Percentiles rank a stretch among this genome's conserved stretches.
These are phyloP conservation scores for Aspergillus fructus DNA, from an alignment of 2,329 filamentous ascomycete genomes.

Conservation along the genomic window DNA sequence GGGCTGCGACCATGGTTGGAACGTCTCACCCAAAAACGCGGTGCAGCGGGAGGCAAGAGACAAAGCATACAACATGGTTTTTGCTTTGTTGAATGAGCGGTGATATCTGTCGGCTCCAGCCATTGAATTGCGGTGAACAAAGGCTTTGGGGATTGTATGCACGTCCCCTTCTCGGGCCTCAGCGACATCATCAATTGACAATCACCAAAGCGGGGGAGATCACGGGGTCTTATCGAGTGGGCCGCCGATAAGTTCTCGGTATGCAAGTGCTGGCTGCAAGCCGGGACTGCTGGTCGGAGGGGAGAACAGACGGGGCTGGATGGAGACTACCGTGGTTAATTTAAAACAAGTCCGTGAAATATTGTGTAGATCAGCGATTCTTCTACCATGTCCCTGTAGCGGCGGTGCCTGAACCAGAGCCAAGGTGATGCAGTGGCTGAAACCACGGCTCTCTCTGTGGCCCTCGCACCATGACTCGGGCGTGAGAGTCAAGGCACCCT, in stretches of 20 bases:
- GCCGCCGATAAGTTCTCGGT: not conserved
- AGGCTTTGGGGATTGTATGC: not conserved
- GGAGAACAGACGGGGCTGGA: not conserved
- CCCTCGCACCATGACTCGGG: not conserved
- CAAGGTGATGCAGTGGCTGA: conserved; percentile 20
- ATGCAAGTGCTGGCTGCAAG: not conserved
- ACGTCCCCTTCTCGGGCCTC: not conserved
- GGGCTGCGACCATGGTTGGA: conserved; percentile 40
- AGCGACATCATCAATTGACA: not conserved
- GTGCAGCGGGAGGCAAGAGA: conserved; percentile 31
- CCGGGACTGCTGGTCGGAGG: not conserved
- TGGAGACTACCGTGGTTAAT: not conserved
- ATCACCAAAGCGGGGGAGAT: not conserved
- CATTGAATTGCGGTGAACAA: conserved; percentile 2
- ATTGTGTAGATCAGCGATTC: not conserved
- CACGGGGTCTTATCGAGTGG: not conserved
- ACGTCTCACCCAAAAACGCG: conserved; percentile 34
- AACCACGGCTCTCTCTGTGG: conserved; percentile 12
- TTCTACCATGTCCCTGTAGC: conserved; percentile 11
- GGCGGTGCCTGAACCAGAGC: conserved; percentile 16
- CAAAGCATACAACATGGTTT: conserved; percentile 34
- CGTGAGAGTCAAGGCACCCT: too few species aligned
- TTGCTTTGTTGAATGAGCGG: conserved; percentile 27
- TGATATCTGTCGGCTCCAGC: not conserved
- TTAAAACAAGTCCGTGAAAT: not conserved